These are phyloP conservation scores for Hyparrhenia diplandra DNA, from an alignment of 176 grass and related monocot genomes.

Conservation along the genomic window DNA sequence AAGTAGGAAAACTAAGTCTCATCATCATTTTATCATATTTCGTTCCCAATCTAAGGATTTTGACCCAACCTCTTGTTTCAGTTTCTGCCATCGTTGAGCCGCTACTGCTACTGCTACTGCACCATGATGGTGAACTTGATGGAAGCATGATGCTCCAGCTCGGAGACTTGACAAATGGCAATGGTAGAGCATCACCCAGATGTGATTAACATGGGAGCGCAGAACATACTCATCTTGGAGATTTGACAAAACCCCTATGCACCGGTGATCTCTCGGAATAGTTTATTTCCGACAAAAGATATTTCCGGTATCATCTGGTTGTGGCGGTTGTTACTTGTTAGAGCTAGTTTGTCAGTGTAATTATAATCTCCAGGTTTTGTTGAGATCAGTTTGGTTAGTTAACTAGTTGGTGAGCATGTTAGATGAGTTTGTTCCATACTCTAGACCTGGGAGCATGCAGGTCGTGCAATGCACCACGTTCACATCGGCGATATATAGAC, in stretches of 20 bases:
- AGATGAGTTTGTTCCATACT: neutral
- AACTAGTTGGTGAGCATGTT: neutral
- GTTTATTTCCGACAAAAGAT: neutral
- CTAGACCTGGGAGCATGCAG: neutral
- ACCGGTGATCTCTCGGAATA: neutral
- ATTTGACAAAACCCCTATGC: neutral
- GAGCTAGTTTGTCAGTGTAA: conserved; percentile 16
- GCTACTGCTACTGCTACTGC: neutral
- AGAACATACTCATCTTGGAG: neutral
- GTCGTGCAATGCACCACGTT: neutral
- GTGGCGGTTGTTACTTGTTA: conserved; percentile 6
- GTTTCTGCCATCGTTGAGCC: neutral
- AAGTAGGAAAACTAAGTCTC: neutral
- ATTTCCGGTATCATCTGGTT: neutral
- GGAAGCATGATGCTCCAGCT: neutral
- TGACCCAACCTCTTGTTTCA: neutral
- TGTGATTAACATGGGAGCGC: neutral
- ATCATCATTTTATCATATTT: neutral
- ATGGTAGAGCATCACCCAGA: neutral
- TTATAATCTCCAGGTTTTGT: neutral
- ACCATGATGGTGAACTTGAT: neutral
- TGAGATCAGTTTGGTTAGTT: neutral
- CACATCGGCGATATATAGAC: neutral
- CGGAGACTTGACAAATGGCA: neutral
- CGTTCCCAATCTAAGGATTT: neutral